These are phyloP conservation scores for Alternaria viburni DNA, from an alignment of 2,329 filamentous ascomycete genomes.

Conservation along the genomic window DNA sequence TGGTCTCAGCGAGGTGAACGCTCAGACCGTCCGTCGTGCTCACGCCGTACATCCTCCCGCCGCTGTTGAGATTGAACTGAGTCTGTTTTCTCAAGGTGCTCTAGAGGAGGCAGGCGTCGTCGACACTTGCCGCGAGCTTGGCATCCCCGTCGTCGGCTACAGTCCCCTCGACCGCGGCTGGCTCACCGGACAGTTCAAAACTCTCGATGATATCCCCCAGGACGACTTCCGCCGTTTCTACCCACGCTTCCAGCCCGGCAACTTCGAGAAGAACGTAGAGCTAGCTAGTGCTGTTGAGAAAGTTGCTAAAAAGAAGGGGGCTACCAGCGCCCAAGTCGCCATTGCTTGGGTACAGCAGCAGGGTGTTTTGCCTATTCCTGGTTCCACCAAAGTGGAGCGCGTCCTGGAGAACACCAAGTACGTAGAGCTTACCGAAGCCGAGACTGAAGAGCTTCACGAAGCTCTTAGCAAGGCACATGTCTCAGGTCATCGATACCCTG, in stretches of 20 bases:
- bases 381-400: neutral
- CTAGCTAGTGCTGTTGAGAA: neutral
- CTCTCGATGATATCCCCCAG: neutral
- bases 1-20: neutral
- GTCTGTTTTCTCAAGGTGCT: neutral
- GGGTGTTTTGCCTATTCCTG: neutral
- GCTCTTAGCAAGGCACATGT: neutral
- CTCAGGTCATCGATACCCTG: neutral
- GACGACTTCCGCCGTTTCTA: neutral
- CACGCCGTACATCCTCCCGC: neutral
- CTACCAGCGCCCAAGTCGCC: neutral
- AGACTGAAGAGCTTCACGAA: neutral
- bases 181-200: neutral
- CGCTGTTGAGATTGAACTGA: neutral
- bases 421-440: neutral
- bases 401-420: neutral
- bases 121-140: neutral
- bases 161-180: neutral
- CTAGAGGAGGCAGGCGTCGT: neutral
- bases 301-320: neutral
- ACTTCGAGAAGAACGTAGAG: neutral
- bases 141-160: neutral
- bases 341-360: neutral
- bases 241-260: neutral
- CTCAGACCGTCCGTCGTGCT: neutral